These are phyloP conservation scores for Hortiboletus flavorubellus DNA, from an alignment of 768 basidiomycete genomes.

Conservation along the genomic window DNA sequence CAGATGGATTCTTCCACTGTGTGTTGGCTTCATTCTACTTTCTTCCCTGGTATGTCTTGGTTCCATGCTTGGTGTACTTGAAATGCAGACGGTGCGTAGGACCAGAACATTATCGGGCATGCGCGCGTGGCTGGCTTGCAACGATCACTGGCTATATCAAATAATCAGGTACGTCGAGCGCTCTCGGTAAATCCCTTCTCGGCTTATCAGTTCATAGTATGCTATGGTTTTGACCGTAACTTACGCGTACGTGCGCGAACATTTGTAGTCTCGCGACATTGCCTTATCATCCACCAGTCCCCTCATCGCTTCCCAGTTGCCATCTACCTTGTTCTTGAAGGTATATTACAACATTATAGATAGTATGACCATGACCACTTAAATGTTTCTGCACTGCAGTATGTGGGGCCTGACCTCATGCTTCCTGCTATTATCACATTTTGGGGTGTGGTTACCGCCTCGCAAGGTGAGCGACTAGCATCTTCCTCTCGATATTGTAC, in stretches of 20 bases:
- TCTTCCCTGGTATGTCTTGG: constrained; percentile 44
- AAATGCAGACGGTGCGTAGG: constrained; percentile 17
- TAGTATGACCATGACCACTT: neutral
- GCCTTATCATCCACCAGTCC: constrained; percentile 28
- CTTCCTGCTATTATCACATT: constrained; percentile 59
- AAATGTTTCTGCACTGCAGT: constrained; percentile 14
- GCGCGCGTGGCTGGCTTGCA: constrained; percentile 60
- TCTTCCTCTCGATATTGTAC: neutral
- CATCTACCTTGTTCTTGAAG: constrained; percentile 58
- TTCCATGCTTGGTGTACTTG: neutral
- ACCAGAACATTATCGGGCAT: constrained; percentile 49
- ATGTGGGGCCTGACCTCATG: constrained; percentile 50
- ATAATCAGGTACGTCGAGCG: constrained; percentile 19
- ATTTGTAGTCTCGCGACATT: neutral
- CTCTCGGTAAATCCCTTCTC: neutral
- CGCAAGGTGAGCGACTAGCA: constrained; percentile 44
- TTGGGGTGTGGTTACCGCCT: constrained; percentile 61
- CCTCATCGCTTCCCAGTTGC: constrained; percentile 55
- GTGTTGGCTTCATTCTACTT: constrained; percentile 46
- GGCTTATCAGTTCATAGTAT: constrained; percentile 25
- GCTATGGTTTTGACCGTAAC: constrained; percentile 31
- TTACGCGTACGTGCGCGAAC: constrained; percentile 1
- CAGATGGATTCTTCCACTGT: constrained; percentile 43
- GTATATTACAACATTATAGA: constrained; percentile 9
- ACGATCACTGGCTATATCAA: constrained; percentile 37